These are phyloP conservation scores for Phytophthora vignae DNA, from an alignment of 352 stramenopile genomes.

Conservation along the genomic window DNA sequence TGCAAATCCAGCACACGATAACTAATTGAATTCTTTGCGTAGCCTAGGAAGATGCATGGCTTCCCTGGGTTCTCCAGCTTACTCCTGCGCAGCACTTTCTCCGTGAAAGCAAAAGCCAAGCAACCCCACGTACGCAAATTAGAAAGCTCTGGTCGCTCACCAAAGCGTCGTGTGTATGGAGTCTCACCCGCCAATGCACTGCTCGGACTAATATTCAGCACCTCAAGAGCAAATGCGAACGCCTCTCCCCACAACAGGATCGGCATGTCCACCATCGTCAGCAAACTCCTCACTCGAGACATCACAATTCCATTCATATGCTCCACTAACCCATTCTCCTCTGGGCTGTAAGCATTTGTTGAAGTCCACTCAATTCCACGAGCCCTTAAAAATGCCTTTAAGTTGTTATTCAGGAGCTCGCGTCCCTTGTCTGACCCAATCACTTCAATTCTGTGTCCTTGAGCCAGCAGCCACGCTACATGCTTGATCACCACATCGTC, in stretches of 20 bases:
- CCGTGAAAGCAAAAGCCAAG: conserved; percentile 1
- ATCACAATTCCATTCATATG: background rate
- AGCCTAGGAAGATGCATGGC: conserved; percentile 11
- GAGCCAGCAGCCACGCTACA: no score
- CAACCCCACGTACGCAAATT: background rate
- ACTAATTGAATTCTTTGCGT: conserved; percentile 6
- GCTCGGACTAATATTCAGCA: background rate
- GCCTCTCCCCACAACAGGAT: background rate
- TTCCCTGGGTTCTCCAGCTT: conserved; percentile 7
- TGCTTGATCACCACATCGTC: no score
- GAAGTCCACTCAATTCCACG: no score
- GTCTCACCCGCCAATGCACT: background rate
- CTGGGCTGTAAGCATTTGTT: no score
- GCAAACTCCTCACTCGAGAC: background rate
- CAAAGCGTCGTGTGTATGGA: conserved; percentile 16
- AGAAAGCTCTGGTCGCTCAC: conserved; percentile 1
- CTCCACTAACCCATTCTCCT: no score
- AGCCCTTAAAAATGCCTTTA: no score
- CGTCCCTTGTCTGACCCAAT: no score
- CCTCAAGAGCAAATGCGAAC: background rate
- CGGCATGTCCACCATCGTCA: background rate
- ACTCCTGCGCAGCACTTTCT: conserved; percentile 16
- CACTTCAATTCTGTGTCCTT: no score
- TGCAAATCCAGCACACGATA: conserved; percentile 10
- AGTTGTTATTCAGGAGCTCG: no score